Percentiles rank a stretch among this genome's conserved stretches.
phyloP scores from a whole-genome alignment of 768 basidiomycete species.

The Scleroderma citrinum region DNA sequence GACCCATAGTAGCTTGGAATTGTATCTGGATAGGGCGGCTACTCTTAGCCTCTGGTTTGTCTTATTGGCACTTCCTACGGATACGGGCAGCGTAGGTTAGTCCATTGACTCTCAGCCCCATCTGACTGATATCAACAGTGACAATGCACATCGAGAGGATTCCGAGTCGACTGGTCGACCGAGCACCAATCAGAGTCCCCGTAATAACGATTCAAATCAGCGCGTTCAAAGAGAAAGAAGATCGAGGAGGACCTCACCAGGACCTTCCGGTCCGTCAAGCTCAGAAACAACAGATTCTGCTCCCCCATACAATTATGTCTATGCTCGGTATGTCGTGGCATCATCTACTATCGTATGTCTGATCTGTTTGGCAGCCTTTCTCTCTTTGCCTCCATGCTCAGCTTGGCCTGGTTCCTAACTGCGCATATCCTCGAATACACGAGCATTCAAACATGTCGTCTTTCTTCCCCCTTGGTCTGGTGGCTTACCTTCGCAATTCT shows the following conservation, averaged over 20 bases:
- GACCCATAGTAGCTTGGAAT: conserved; percentile 65
- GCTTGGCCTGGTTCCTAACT: conserved; percentile 77
- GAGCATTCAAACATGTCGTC: conserved; percentile 66
- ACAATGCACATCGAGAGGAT: conserved; percentile 23
- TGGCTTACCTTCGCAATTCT: conserved; percentile 81
- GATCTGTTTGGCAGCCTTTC: conserved; percentile 41
- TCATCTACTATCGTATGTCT: conserved; percentile 6
- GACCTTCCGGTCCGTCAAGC: conserved; percentile 1
- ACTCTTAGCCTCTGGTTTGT: conserved; percentile 40
- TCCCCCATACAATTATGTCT: conserved; percentile 22
- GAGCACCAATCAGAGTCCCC: conserved; percentile 17
- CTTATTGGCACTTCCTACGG: conserved; percentile 50
- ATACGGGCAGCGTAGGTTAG: conserved; percentile 29
- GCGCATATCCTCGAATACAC: conserved; percentile 79
- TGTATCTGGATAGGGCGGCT: conserved; percentile 57
- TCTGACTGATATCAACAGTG: conserved; percentile 14
- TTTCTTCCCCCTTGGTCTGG: conserved; percentile 76
- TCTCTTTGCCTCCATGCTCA: conserved; percentile 60
- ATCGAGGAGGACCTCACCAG: conserved; percentile 12
- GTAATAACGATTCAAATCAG: conserved; percentile 10
- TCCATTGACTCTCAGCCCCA: background rate
- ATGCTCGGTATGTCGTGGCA: conserved; percentile 19
- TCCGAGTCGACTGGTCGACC: conserved; percentile 19
- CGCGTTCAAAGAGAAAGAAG: conserved; percentile 12
- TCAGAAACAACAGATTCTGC: conserved; percentile 22